Evolutionary conservation across 2,329 filamentous ascomycete species (phyloP).

Genomic region (Curvularia lunata): DNA sequence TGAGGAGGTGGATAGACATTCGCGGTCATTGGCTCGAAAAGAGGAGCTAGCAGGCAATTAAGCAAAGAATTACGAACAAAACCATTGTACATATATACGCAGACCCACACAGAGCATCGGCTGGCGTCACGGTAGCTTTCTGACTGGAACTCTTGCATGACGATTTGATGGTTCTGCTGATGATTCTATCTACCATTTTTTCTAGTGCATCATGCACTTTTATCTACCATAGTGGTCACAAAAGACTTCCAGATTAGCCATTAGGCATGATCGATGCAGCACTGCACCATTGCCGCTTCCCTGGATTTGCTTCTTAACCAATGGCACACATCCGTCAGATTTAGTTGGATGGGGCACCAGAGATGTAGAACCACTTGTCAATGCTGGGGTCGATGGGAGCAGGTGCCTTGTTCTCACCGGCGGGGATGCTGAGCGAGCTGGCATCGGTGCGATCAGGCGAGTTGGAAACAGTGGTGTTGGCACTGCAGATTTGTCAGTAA

Average conservation of each 20-base stretch:
- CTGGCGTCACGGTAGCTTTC: constrained; percentile 36
- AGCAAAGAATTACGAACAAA: constrained; percentile 8
- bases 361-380: constrained; percentile 99
- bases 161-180: constrained; percentile 22
- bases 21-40: constrained; percentile 78
- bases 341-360: constrained; percentile 67
- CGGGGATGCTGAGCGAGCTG: constrained; percentile 76
- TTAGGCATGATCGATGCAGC: constrained; percentile 8
- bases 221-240: constrained; percentile 8
- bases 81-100: constrained; percentile 7
- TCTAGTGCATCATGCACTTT: constrained; percentile 18
- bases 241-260: constrained; percentile 5
- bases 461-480: constrained; percentile 78
- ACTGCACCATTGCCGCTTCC: constrained; percentile 5
- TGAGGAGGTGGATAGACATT: constrained; percentile 90
- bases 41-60: constrained; percentile 70
- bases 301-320: background rate
- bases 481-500: constrained; percentile 58
- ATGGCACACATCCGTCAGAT: constrained; percentile 2
- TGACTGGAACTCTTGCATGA: constrained; percentile 10
- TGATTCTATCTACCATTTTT: constrained; percentile 27
- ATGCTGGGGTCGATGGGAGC: constrained; percentile 94
- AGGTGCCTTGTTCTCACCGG: constrained; percentile 78
- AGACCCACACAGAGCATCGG: constrained; percentile 25
- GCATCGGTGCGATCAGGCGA: constrained; percentile 75